Evolutionary conservation across 192 early-diverging fungal genomes (phyloP).

Genomic region (Rhizophagus sp.): DNA sequence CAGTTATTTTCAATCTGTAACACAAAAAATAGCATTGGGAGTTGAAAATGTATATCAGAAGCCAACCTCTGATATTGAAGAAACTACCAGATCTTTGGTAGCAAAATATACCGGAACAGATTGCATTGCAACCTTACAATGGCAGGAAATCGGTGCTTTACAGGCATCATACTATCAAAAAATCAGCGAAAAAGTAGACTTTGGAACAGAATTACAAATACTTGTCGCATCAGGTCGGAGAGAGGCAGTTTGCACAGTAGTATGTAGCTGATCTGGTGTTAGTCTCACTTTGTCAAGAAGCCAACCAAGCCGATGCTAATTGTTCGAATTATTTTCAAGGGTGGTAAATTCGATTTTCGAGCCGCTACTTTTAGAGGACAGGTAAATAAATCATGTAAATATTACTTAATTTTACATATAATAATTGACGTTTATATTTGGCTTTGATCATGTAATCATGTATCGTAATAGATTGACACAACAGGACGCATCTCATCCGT

Average conservation of each 20-base stretch:
- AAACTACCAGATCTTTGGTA: conserved; percentile 72
- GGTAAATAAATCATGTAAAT: conserved; percentile 25
- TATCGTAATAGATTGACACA: conserved; percentile 63
- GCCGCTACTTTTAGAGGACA: conserved; percentile 89
- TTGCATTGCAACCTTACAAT: conserved; percentile 69
- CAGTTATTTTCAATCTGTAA: conserved; percentile 90
- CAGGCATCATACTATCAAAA: conserved; percentile 88
- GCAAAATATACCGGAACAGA: conserved; percentile 69
- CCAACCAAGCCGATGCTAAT: conserved; percentile 26
- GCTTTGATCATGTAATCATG: not conserved
- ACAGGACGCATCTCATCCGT: conserved; percentile 85
- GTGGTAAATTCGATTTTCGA: conserved; percentile 96
- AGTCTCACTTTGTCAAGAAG: conserved; percentile 27
- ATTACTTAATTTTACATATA: not conserved
- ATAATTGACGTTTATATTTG: too few relatives aligned
- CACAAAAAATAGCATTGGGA: conserved; percentile 79
- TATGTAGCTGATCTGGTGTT: conserved; percentile 31
- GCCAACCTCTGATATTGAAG: conserved; percentile 79
- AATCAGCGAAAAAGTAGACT: conserved; percentile 92
- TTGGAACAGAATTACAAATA: conserved; percentile 88
- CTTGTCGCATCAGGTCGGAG: conserved; percentile 68
- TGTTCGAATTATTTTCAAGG: conserved; percentile 41
- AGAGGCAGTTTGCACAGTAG: conserved; percentile 88
- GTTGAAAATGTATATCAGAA: conserved; percentile 83
- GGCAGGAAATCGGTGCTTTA: conserved; percentile 65